Conservation (phyloP, 2,329 filamentous ascomycete genomes). For the Trichophyton schoenleinii region DNA sequence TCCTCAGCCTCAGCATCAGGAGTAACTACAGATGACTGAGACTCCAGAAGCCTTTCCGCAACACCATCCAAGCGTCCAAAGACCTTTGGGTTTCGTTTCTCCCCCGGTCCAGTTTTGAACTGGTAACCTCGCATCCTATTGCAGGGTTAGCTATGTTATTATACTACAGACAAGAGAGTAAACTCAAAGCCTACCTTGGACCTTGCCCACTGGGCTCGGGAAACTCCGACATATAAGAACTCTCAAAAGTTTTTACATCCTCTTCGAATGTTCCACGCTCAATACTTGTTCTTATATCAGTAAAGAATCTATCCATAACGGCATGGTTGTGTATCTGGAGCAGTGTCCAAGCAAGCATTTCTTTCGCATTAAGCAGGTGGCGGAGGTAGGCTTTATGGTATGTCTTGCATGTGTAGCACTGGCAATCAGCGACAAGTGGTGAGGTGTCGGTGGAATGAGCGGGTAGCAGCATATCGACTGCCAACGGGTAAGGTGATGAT, state of each 20-base stretch:
- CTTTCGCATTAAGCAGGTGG: slow-evolving; percentile 76
- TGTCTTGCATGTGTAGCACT: slow-evolving; percentile 69
- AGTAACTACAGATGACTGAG: slow-evolving; percentile 39
- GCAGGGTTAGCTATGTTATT: not conserved
- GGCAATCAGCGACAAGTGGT: slow-evolving; percentile 53
- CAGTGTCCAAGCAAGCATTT: slow-evolving; percentile 93
- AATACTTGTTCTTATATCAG: slow-evolving; percentile 54
- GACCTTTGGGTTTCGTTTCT: slow-evolving; percentile 54
- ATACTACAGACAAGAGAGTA: not conserved
- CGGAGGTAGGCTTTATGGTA: slow-evolving; percentile 82
- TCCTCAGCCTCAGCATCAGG: slow-evolving; percentile 40
- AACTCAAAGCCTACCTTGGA: slow-evolving; percentile 45
- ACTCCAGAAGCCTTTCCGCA: slow-evolving; percentile 36
- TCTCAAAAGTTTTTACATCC: slow-evolving; percentile 49
- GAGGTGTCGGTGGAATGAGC: slow-evolving; percentile 48
- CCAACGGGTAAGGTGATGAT: slow-evolving; percentile 41
- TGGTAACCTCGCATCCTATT: slow-evolving; percentile 63
- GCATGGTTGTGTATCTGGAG: slow-evolving; percentile 86
- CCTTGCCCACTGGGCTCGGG: slow-evolving; percentile 64
- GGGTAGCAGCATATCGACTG: slow-evolving; percentile 63
- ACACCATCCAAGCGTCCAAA: slow-evolving; percentile 50
- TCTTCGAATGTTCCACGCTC: slow-evolving; percentile 41
- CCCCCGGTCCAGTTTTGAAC: slow-evolving; percentile 55
- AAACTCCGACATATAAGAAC: slow-evolving; percentile 55
- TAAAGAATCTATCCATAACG: slow-evolving; percentile 60